These are phyloP conservation scores for Yamadazyma siamensis DNA, from an alignment of 1,139 yeast species.

Conservation along the genomic window DNA sequence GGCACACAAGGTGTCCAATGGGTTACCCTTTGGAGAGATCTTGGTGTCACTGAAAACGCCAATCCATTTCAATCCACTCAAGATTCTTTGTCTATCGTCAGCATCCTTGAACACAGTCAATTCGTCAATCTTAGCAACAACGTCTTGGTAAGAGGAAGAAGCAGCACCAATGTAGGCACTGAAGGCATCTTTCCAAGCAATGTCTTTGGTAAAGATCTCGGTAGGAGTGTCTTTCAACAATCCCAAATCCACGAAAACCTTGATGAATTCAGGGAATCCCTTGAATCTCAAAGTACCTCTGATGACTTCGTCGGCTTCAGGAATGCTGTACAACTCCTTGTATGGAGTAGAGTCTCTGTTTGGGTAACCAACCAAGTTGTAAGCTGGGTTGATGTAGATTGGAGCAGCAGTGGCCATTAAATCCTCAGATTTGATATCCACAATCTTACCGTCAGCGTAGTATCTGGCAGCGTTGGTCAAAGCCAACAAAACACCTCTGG, in stretches of 20 bases:
- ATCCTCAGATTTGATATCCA: slow-evolving; percentile 78
- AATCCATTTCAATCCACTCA: slow-evolving; percentile 90
- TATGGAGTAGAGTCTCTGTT: slow-evolving; percentile 96
- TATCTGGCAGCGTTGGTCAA: slow-evolving; percentile 89
- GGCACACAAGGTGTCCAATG: slow-evolving; percentile 95
- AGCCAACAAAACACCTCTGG: slow-evolving; percentile 95
- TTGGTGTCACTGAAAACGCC: slow-evolving; percentile 78
- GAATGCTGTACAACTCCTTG: slow-evolving; percentile 87
- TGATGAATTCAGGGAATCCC: slow-evolving; percentile 97
- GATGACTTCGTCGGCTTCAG: slow-evolving; percentile 95
- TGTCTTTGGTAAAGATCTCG: slow-evolving; percentile 54
- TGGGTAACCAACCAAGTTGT: slow-evolving; percentile 91
- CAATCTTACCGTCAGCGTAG: slow-evolving; percentile 83
- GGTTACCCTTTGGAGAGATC: slow-evolving; percentile 87
- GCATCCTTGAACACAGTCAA: slow-evolving; percentile 79
- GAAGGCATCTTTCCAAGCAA: slow-evolving; percentile 87
- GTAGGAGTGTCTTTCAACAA: slow-evolving; percentile 76
- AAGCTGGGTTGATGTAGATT: slow-evolving; percentile 94
- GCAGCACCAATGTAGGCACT: slow-evolving; percentile 71
- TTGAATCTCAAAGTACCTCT: slow-evolving; percentile 98
- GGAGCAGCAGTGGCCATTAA: slow-evolving; percentile 95
- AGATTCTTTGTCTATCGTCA: slow-evolving; percentile 80
- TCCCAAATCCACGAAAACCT: slow-evolving; percentile 91
- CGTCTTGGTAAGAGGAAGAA: slow-evolving; percentile 67
- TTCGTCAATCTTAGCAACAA: slow-evolving; percentile 69